Percentiles rank a stretch among this genome's conserved stretches.
phyloP scores from a whole-genome alignment of 768 basidiomycete genomes.

The Boletus insuetus region DNA sequence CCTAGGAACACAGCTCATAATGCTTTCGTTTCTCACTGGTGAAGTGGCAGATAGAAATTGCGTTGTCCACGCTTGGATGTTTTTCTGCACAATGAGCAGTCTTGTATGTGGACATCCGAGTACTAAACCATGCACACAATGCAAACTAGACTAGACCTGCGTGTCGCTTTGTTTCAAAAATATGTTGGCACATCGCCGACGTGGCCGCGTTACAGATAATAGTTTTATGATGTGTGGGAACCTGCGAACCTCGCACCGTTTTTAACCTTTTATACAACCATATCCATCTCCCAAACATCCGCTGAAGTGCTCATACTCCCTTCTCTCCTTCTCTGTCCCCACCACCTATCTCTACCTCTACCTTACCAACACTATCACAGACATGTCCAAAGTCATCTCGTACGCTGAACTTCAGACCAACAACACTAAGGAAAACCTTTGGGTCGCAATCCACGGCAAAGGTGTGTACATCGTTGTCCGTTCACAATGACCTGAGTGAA shows the following conservation, averaged over 20 bases:
- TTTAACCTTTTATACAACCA: constrained; percentile 5
- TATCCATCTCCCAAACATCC: background rate
- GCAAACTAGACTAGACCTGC: background rate
- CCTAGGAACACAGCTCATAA: constrained; percentile 71
- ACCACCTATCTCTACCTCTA: constrained; percentile 7
- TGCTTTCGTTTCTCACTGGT: constrained; percentile 83
- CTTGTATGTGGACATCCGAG: constrained; percentile 61
- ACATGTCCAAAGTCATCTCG: constrained; percentile 55
- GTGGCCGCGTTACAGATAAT: background rate
- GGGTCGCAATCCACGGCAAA: constrained; percentile 81
- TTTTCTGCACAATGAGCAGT: constrained; percentile 40
- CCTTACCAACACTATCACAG: constrained; percentile 16
- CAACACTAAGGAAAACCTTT: constrained; percentile 72
- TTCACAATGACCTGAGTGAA: background rate
- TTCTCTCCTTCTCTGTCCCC: constrained; percentile 4
- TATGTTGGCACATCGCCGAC: background rate
- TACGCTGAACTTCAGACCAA: constrained; percentile 77
- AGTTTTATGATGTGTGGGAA: constrained; percentile 25
- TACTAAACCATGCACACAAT: constrained; percentile 65
- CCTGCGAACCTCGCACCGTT: constrained; percentile 20
- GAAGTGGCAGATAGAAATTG: constrained; percentile 59
- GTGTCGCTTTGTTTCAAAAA: background rate
- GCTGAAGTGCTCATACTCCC: constrained; percentile 1
- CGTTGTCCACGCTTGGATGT: constrained; percentile 80
- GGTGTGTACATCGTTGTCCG: constrained; percentile 41